These are phyloP conservation scores for Aethionema arabicum DNA, from an alignment of 345 rosid genomes.

Conservation along the genomic window DNA sequence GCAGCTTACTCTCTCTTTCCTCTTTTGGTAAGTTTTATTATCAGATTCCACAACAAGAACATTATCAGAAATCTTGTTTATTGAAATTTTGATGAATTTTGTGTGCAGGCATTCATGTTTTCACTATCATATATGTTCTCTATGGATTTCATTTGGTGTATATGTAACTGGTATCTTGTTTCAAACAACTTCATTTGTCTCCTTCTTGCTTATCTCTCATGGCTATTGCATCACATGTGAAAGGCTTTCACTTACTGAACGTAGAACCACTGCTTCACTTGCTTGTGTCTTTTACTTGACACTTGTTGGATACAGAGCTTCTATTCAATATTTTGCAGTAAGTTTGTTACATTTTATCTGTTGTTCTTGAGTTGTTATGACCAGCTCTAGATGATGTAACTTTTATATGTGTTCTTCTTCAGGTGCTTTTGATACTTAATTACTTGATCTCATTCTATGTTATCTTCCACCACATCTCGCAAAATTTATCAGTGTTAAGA, in stretches of 20 bases:
- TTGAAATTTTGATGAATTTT: not conserved
- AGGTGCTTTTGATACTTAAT: constrained; percentile 82
- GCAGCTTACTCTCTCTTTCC: constrained; percentile 81
- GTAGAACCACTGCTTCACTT: constrained; percentile 79
- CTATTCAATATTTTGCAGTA: constrained; percentile 87
- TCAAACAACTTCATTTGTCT: constrained; percentile 87
- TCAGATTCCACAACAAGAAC: too few species aligned
- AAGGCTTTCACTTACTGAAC: constrained; percentile 71
- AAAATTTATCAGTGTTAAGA: constrained; percentile 58
- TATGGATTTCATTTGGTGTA: constrained; percentile 96
- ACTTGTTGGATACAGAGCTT: constrained; percentile 92
- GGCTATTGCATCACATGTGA: constrained; percentile 93
- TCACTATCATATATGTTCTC: constrained; percentile 74
- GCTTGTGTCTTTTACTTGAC: constrained; percentile 83
- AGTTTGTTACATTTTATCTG: constrained; percentile 31
- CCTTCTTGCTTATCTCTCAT: constrained; percentile 85
- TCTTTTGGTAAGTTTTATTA: constrained; percentile 66
- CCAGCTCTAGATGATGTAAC: constrained; percentile 20
- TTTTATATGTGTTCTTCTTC: constrained; percentile 22
- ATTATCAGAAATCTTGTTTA: not conserved
- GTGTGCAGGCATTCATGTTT: constrained; percentile 86
- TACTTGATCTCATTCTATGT: constrained; percentile 75
- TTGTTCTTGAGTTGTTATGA: constrained; percentile 5
- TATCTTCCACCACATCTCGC: constrained; percentile 81
- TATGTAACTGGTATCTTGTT: constrained; percentile 90